A percentile compares a stretch with the other conserved stretches of the same genome.
phyloP scores from a whole-genome alignment of 129 eudicot species.

The Sambucus nigra region DNA sequence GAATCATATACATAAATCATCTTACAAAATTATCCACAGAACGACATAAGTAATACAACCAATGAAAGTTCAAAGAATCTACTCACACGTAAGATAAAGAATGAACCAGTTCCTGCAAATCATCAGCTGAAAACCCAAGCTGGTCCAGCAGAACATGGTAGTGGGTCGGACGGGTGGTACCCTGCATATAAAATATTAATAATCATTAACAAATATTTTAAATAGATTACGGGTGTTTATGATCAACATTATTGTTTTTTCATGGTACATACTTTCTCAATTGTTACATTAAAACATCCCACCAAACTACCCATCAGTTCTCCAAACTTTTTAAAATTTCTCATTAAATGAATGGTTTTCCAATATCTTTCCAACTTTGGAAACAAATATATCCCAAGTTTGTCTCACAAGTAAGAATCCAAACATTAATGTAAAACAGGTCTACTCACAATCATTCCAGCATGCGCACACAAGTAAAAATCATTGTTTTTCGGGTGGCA shows the following conservation, averaged over 20 bases:
- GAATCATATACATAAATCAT: too few species aligned
- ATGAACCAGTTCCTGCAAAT: conserved; percentile 39
- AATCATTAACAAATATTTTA: too few species aligned
- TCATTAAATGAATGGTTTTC: too few species aligned
- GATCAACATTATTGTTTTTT: too few species aligned
- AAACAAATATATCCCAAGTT: not conserved
- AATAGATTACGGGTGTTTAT: too few species aligned
- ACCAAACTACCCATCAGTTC: too few species aligned
- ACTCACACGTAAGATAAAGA: conserved; percentile 42
- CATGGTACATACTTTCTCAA: too few species aligned
- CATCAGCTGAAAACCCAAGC: conserved; percentile 37
- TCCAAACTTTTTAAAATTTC: too few species aligned
- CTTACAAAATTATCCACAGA: not conserved
- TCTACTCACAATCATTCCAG: conserved; percentile 68
- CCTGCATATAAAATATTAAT: conserved; percentile 12
- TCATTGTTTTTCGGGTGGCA: conserved; percentile 76
- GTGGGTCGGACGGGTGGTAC: conserved; percentile 39
- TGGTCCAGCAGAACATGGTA: conserved; percentile 40
- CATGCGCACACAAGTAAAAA: conserved; percentile 73
- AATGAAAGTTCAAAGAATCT: not conserved
- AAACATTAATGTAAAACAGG: not conserved
- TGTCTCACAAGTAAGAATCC: not conserved
- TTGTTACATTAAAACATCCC: too few species aligned
- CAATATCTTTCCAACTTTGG: not conserved
- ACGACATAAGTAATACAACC: not conserved